Percentiles rank a stretch among this genome's conserved stretches.
Conservation (phyloP, 83 land plant species). For the Isoetes engelmannii region DNA sequence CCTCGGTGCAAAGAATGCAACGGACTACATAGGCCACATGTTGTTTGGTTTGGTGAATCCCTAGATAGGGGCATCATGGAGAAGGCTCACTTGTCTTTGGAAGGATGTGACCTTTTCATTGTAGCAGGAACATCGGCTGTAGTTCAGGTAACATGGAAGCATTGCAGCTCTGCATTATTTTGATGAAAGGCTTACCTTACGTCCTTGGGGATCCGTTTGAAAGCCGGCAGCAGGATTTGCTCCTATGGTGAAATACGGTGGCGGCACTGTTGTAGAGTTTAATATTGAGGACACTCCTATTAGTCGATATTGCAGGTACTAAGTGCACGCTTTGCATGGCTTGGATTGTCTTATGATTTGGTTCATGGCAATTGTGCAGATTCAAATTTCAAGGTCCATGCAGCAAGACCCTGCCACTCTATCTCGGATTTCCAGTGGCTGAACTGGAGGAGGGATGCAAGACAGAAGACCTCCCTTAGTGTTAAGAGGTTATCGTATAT, state of each 20-base stretch:
- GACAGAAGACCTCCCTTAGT: too few relatives aligned
- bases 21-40: slow-evolving; percentile 49
- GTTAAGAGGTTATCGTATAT: too few relatives aligned
- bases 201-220: neutral
- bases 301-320: slow-evolving; percentile 38
- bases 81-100: slow-evolving; percentile 28
- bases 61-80: slow-evolving; percentile 26
- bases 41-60: slow-evolving; percentile 53
- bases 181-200: neutral
- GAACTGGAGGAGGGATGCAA: slow-evolving; percentile 6
- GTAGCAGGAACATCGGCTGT: slow-evolving; percentile 52
- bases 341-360: neutral
- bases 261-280: slow-evolving; percentile 47
- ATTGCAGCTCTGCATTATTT: neutral
- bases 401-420: slow-evolving; percentile 21
- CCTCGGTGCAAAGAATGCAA: slow-evolving; percentile 45
- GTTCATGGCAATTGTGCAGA: slow-evolving; percentile 19
- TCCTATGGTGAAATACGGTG: slow-evolving; percentile 40
- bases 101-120: slow-evolving; percentile 38
- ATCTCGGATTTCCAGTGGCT: slow-evolving; percentile 23
- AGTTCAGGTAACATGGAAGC: slow-evolving; percentile 34
- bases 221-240: slow-evolving; percentile 57
- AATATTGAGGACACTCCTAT: slow-evolving; percentile 47
- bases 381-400: slow-evolving; percentile 40
- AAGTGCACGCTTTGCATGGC: neutral